Evolutionary conservation across 108 stramenopile species (phyloP).

Genomic region (Asterionellopsis glacialis): DNA sequence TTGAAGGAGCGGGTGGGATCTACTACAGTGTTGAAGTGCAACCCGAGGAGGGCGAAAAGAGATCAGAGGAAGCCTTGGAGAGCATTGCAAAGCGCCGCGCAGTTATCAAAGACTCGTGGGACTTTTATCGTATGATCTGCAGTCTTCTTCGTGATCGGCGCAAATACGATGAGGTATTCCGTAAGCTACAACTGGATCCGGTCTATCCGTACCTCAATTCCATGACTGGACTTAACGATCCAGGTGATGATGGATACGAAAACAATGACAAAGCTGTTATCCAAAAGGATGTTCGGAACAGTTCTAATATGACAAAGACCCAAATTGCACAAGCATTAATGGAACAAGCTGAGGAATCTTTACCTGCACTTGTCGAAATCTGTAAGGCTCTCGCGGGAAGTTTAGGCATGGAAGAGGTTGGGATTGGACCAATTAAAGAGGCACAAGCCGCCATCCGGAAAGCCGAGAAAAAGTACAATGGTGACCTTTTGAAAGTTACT

Average conservation of each 20-base stretch:
- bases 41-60: conserved; percentile 50
- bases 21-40: conserved; percentile 59
- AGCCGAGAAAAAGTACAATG: conserved; percentile 82
- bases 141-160: conserved; percentile 64
- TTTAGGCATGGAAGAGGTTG: conserved; percentile 81
- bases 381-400: conserved; percentile 84
- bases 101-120: conserved; percentile 86
- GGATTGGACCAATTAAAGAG: conserved; percentile 81
- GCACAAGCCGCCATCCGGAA: conserved; percentile 65
- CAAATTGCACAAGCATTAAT: conserved; percentile 57
- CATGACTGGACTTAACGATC: conserved; percentile 82
- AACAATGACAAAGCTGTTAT: conserved; percentile 63
- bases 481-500: conserved; percentile 78
- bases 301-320: conserved; percentile 49
- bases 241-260: conserved; percentile 62
- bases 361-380: conserved; percentile 75
- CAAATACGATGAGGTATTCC: conserved; percentile 83
- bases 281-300: conserved; percentile 55
- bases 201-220: conserved; percentile 78
- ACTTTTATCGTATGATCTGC: conserved; percentile 86
- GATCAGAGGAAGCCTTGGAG: conserved; percentile 77
- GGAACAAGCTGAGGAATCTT: conserved; percentile 54
- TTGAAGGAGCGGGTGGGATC: conserved; percentile 51
- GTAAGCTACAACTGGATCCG: conserved; percentile 71
- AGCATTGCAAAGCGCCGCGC: conserved; percentile 84